Percentiles rank a stretch among this genome's conserved stretches.
These are phyloP conservation scores for Euphrasia confusa DNA, from an alignment of 257 asterid genomes.

Conservation along the genomic window DNA sequence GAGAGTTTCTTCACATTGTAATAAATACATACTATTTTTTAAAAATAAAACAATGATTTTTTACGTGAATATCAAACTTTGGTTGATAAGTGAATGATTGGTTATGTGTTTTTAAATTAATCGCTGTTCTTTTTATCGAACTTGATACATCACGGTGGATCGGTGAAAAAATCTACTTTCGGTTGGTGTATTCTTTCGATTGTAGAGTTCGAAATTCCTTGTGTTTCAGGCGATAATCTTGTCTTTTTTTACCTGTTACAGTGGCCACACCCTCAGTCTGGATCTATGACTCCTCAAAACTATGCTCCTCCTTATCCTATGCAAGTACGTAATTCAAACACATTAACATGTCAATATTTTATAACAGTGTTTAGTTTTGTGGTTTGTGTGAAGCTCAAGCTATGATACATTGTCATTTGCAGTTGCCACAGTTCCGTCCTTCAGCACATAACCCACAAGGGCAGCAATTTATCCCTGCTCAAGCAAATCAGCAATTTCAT, in stretches of 20 bases:
- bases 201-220: neutral
- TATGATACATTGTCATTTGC: slow-evolving; percentile 17
- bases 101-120: neutral
- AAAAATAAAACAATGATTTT: neutral
- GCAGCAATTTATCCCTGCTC: slow-evolving; percentile 50
- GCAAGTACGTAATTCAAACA: slow-evolving; percentile 50
- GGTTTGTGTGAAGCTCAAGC: slow-evolving; percentile 5
- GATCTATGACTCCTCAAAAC: slow-evolving; percentile 61
- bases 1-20: slow-evolving; percentile 9
- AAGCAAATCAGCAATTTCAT: slow-evolving; percentile 63
- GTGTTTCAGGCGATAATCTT: slow-evolving; percentile 13
- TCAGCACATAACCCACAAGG: slow-evolving; percentile 52
- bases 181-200: neutral
- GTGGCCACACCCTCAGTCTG: slow-evolving; percentile 73
- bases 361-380: neutral
- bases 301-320: slow-evolving; percentile 58
- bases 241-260: slow-evolving; percentile 25
- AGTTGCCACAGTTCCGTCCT: slow-evolving; percentile 61
- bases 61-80: neutral
- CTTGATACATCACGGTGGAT: too few species aligned
- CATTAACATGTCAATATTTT: slow-evolving; percentile 2
- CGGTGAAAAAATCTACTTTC: neutral
- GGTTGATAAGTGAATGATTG: neutral
- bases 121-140: neutral
- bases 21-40: too few species aligned